Base-by-base conservation (phyloP, 352 stramenopile genomes). In the Globisporangium echinulatum region DNA sequence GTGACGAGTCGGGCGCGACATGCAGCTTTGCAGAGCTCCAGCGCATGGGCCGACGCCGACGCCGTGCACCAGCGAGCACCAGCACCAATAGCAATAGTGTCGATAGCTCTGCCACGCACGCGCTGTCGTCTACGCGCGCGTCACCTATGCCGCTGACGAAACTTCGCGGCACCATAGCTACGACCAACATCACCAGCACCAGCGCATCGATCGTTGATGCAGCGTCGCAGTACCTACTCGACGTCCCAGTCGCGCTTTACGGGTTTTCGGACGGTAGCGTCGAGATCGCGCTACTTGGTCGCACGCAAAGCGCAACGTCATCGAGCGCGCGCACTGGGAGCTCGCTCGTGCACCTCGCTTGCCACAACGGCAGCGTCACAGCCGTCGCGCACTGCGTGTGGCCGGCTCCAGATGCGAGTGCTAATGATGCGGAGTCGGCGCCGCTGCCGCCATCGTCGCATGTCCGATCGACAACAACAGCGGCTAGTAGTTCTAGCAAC, bases 161-260 rank as follows among this genome's bases (percentile, higher is more conserved):
- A 67, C n/a, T 69, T 46, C 15, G 59, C 58, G 13, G 46, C 57
- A 36, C 42, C 46, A 36, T 48, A 50, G 2, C 52, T 19, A 15
- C 49, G 43, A 19, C 25, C 54, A 55, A 5, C 49, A 54, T 7
- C 49, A 48, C 5, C 58, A 52, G 1, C 58, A 44, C 10, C 46
- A 54, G 40, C 5, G 56, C 46, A 3, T 15, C 54, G 0, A 51
- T 36, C 11, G 39, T 66, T 10, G 15, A 56, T 25, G 56, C 46
- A 14, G 46, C 56, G 0, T 72, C 64, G 65, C 62, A 56, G 3
- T 70, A 80, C 49, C 63, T 92, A 43, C 54, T 88, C 49, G 79
- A 92, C 50, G 76, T 92, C 2, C 77, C 79, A 36, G 52, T 90
- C 8, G 60, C 86, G 8, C 69, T 54, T 11, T 79, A 72, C 47